Evolutionary conservation across 371 early-diverging fungal genomes (phyloP).

Genomic region (Syncephalis fuscata): DNA sequence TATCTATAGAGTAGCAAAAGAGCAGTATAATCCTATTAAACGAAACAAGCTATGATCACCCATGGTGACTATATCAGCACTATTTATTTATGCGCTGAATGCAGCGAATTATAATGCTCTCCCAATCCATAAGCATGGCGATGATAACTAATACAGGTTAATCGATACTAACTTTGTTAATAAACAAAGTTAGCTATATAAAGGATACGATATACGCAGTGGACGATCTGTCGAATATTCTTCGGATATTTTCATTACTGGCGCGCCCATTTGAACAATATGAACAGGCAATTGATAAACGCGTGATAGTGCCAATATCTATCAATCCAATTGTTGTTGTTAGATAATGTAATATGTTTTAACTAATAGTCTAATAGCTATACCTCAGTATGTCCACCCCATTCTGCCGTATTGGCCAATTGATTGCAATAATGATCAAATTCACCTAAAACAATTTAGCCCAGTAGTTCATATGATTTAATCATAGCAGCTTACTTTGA

Average conservation of each 20-base stretch:
- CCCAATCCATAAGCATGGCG: slow-evolving; percentile 82
- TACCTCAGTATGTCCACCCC: slow-evolving; percentile 94
- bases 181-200: no score
- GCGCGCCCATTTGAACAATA: slow-evolving; percentile 59
- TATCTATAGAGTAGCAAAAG: no score
- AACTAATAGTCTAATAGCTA: no score
- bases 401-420: slow-evolving; percentile 62
- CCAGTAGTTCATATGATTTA: background rate
- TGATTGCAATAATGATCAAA: slow-evolving; percentile 60
- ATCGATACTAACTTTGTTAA: no score
- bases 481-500: slow-evolving; percentile 19
- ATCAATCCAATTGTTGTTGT: background rate
- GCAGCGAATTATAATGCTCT: slow-evolving; percentile 83
- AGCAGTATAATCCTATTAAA: no score
- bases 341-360: no score
- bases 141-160: slow-evolving; percentile 47
- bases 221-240: slow-evolving; percentile 37
- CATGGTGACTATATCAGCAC: no score
- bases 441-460: slow-evolving; percentile 32
- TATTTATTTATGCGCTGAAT: background rate
- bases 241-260: slow-evolving; percentile 55
- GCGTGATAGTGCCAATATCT: slow-evolving; percentile 62
- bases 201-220: slow-evolving; percentile 49
- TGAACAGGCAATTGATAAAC: slow-evolving; percentile 50
- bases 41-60: no score